Base-by-base conservation (phyloP, 192 early-diverging fungal genomes). In the Gaertneriomyces semiglobifer region DNA sequence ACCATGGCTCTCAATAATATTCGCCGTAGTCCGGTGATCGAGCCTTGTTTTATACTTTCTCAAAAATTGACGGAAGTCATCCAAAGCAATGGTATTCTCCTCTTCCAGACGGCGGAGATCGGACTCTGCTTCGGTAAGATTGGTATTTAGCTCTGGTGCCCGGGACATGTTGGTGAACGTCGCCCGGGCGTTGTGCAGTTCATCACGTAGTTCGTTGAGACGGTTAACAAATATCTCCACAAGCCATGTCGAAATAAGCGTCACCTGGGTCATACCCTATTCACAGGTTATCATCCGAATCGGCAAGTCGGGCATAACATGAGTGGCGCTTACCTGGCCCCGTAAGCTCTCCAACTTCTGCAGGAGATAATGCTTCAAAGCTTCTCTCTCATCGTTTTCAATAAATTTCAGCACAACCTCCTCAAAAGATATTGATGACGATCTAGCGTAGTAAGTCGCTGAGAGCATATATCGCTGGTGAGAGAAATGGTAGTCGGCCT, bases 321-420 rank as follows among this genome's bases (percentile, higher is more conserved):
- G 12, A 18, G 57, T 44, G 25, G 25, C n/a, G 3, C 50, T 52
- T 48, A 92, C 92, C 50, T 73, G 74, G 52, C 81, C 80, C 44
- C 81, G 74, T 42, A 95, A 50, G 25, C 81, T 87, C 53, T 83
- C 83, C 25, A 96, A 72, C 69, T 91, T 94, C 52, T 84, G 79
- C 18, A 84, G 53, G 65, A 98, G 72, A 73, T 91, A 98, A 44
- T 85, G 79, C 66, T 88, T 83, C 11, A 98, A 74, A 7, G 92
- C 90, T 57, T 81, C 81, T 8, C 81, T 73, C 60, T 94, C 86
- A 40, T 90, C 85, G 5, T 80, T 78, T 5, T 84, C 83, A 42
- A 93, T 82, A 77, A 94, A 95, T 56, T 88, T 87, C 33, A 99
- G 78, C 14, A 85, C 87, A n/a, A 94, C 88, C 62, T 96, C 91